Evolutionary conservation across 305 asterid species (phyloP).

Genomic region (Plantago coronopus): DNA sequence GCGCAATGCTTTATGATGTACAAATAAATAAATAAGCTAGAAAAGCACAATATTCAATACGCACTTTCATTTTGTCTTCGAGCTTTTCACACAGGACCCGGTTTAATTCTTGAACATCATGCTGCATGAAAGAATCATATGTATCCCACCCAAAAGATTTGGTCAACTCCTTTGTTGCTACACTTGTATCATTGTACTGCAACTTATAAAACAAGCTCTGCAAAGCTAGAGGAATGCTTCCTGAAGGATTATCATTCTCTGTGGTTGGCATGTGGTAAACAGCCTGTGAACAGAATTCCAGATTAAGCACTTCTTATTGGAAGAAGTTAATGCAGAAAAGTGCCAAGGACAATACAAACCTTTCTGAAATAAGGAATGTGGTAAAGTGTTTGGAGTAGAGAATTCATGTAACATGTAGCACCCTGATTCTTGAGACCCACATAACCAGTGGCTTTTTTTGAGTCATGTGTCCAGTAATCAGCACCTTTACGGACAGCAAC

Average conservation of each 20-base stretch:
- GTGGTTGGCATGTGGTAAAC: constrained; percentile 60
- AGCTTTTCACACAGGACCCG: constrained; percentile 58
- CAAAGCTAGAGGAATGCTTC: constrained; percentile 57
- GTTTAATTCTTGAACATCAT: constrained; percentile 59
- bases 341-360: constrained; percentile 28
- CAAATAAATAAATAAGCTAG: not conserved
- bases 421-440: constrained; percentile 61
- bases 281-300: constrained; percentile 32
- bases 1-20: not conserved
- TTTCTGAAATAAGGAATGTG: constrained; percentile 61
- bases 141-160: constrained; percentile 63
- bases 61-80: constrained; percentile 59
- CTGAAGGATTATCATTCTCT: constrained; percentile 51
- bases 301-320: constrained; percentile 17
- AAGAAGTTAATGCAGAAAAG: not conserved
- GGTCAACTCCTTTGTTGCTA: constrained; percentile 56
- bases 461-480: constrained; percentile 59
- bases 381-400: constrained; percentile 55
- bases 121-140: constrained; percentile 61
- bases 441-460: constrained; percentile 53
- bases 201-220: constrained; percentile 57
- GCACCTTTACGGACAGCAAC: constrained; percentile 46
- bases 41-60: constrained; percentile 9
- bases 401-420: constrained; percentile 60
- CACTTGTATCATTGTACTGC: constrained; percentile 54